Evolutionary conservation across 495 filamentous ascomycete genomes (phyloP), one percentile per base, ranked within the genome.

Genomic region (Aspergillus steynii): DNA sequence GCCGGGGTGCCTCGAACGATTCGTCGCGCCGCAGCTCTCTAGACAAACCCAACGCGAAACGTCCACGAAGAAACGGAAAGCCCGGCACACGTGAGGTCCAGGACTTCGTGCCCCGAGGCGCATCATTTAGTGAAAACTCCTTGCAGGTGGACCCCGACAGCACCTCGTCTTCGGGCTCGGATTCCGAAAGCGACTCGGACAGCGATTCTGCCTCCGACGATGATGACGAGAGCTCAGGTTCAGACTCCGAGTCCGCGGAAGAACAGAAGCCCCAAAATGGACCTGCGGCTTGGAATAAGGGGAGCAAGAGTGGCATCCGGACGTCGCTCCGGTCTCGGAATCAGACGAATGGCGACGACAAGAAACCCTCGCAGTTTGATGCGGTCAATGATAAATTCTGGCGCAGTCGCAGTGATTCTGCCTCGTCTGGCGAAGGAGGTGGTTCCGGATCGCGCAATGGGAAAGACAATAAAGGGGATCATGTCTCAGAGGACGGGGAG

Each of bases 81-180:
- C 9, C 32, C 47, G 53, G 29, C 14, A 26, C 48, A 34, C 55
- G 59, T 42, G 60, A 64, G 10, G 62, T 62, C 50, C 63, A 59
- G 46, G 72, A 80, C 48, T 75, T 78, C 52, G 73, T 80, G 3
- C 77, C 78, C 3, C 71, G 67, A 15, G 78, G 78, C 9, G 78
- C 61, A 0, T 59, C 68, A 0, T 80, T 81, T 50, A 79, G 68
- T 56, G 68, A 68, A 9, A 67, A 61, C 7, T 31, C 72, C 0
- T 59, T 80, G 29, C 67, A 69, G 37, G 67, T 77, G 14, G 77
- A 79, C 45, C 69, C 70, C 3, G 76, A 74, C 42, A 65, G 56
- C 20, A 74, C 74, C 6, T 75, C 73, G 6, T 71, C 67, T 27
- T 75, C 74, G 1, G 71, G 65, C 29, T 74, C 73, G 8, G 54